phyloP scores from a whole-genome alignment of 1,284 basidiomycete species.

The Heliocybe sulcata region DNA sequence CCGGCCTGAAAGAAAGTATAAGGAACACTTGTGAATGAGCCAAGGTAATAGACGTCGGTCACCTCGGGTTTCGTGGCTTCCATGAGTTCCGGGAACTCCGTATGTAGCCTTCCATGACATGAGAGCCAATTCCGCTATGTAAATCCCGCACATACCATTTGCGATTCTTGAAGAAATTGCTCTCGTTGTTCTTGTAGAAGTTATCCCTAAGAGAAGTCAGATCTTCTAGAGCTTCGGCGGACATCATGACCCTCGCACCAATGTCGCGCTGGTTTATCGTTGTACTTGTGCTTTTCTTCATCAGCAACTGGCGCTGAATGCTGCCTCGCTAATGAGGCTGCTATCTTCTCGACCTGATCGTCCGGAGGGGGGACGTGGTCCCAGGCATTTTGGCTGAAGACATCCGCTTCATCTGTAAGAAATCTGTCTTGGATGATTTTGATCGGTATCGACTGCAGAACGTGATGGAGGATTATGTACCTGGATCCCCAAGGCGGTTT shows the following conservation, averaged over 20 bases:
- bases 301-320: slow-evolving; percentile 61
- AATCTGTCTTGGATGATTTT: slow-evolving; percentile 34
- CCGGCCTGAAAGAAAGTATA: slow-evolving; percentile 56
- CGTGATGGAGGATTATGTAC: slow-evolving; percentile 24
- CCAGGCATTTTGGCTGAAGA: slow-evolving; percentile 80
- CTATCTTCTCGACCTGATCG: slow-evolving; percentile 67
- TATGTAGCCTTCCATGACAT: slow-evolving; percentile 61
- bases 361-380: slow-evolving; percentile 84
- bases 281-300: slow-evolving; percentile 61
- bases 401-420: slow-evolving; percentile 51
- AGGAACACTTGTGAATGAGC: not conserved
- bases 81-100: slow-evolving; percentile 86
- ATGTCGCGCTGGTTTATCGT: slow-evolving; percentile 65
- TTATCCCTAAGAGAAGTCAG: slow-evolving; percentile 60
- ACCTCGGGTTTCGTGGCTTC: slow-evolving; percentile 65
- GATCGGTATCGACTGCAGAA: not conserved
- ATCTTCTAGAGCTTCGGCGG: not conserved
- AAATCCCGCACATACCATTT: slow-evolving; percentile 53
- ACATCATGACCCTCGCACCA: slow-evolving; percentile 36
- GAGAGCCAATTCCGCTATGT: slow-evolving; percentile 1
- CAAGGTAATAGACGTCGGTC: slow-evolving; percentile 6
- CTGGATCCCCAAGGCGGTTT: slow-evolving; percentile 69
- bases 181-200: slow-evolving; percentile 81
- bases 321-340: slow-evolving; percentile 63
- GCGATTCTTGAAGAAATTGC: slow-evolving; percentile 88